Evolutionary conservation across 805 yeast genomes (phyloP).

Genomic region (Metschnikowia cerradonensis): DNA sequence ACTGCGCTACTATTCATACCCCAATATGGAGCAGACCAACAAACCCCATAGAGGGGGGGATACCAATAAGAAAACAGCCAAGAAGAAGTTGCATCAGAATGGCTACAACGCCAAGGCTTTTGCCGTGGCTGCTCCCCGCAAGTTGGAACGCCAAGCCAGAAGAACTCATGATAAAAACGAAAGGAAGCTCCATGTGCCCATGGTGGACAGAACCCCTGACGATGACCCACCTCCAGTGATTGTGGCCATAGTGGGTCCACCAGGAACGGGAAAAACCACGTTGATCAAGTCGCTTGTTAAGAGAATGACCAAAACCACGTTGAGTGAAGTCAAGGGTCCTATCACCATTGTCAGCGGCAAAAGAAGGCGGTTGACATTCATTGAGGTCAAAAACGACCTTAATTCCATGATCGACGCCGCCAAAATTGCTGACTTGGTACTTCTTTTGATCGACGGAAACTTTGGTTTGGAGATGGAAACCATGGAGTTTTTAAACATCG

Average conservation of each 20-base stretch:
- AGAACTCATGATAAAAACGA: conserved; percentile 82
- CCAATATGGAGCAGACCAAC: conserved; percentile 50
- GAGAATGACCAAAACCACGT: conserved; percentile 80
- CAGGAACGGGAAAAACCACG: conserved; percentile 97
- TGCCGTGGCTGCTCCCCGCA: conserved; percentile 63
- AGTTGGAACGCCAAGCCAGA: conserved; percentile 76
- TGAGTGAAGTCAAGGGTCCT: conserved; percentile 90
- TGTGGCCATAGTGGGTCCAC: conserved; percentile 97
- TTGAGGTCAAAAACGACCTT: conserved; percentile 89
- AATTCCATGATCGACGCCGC: conserved; percentile 96
- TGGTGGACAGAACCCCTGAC: conserved; percentile 96
- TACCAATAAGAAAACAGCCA: conserved; percentile 52
- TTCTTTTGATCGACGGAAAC: conserved; percentile 89
- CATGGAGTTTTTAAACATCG: conserved; percentile 94
- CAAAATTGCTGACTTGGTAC: conserved; percentile 88
- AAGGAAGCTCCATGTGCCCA: conserved; percentile 87
- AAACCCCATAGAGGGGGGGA: conserved; percentile 72
- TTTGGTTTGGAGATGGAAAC: conserved; percentile 99
- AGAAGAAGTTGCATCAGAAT: conserved; percentile 82
- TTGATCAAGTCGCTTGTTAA: conserved; percentile 84
- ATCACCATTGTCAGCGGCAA: conserved; percentile 95
- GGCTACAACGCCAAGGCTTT: conserved; percentile 53
- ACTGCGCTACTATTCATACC: conserved; percentile 11
- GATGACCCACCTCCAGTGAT: conserved; percentile 97
- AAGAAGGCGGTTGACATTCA: conserved; percentile 83